These are phyloP conservation scores for Flammula alnicola DNA, from an alignment of 1,284 basidiomycete species.

Conservation along the genomic window DNA sequence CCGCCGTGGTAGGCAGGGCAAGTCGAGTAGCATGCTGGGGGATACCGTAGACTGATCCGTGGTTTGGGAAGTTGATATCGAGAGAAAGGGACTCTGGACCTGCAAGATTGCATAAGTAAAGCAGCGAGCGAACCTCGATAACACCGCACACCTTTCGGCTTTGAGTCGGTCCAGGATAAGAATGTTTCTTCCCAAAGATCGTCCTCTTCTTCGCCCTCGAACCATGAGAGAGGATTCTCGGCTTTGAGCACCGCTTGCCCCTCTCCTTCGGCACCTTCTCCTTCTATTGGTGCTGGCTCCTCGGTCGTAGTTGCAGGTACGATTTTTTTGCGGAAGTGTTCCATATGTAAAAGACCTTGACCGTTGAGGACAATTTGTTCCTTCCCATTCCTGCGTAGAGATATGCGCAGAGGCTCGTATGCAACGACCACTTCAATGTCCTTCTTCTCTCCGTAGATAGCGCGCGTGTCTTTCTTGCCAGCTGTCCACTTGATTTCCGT, in stretches of 20 bases:
- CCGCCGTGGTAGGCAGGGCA: slow-evolving; percentile 85
- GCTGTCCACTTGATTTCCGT: slow-evolving; percentile 63
- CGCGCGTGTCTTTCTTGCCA: slow-evolving; percentile 63
- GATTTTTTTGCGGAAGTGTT: slow-evolving; percentile 88
- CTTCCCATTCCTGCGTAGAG: slow-evolving; percentile 73
- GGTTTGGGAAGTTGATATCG: slow-evolving; percentile 93
- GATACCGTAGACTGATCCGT: slow-evolving; percentile 91
- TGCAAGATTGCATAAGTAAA: slow-evolving; percentile 1
- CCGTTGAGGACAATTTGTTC: slow-evolving; percentile 92
- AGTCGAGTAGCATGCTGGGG: slow-evolving; percentile 96
- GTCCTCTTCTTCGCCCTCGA: slow-evolving; percentile 83
- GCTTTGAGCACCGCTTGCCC: slow-evolving; percentile 62
- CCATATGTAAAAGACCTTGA: slow-evolving; percentile 92
- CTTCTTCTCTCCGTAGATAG: slow-evolving; percentile 58
- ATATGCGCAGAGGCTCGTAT: slow-evolving; percentile 77
- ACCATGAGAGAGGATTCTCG: slow-evolving; percentile 74
- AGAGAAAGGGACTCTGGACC: slow-evolving; percentile 94
- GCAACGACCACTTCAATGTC: slow-evolving; percentile 70
- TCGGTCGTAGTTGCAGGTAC: slow-evolving; percentile 43
- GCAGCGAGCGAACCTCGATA: neutral
- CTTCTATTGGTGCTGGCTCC: slow-evolving; percentile 43
- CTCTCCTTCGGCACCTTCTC: slow-evolving; percentile 38
- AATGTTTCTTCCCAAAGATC: slow-evolving; percentile 92
- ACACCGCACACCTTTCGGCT: slow-evolving; percentile 82
- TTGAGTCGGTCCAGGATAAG: slow-evolving; percentile 85